Evolutionary conservation across 1,284 basidiomycete species (phyloP), one percentile per base, ranked within the genome.

Genomic region (Microbotryum lychnidis-dioicae): DNA sequence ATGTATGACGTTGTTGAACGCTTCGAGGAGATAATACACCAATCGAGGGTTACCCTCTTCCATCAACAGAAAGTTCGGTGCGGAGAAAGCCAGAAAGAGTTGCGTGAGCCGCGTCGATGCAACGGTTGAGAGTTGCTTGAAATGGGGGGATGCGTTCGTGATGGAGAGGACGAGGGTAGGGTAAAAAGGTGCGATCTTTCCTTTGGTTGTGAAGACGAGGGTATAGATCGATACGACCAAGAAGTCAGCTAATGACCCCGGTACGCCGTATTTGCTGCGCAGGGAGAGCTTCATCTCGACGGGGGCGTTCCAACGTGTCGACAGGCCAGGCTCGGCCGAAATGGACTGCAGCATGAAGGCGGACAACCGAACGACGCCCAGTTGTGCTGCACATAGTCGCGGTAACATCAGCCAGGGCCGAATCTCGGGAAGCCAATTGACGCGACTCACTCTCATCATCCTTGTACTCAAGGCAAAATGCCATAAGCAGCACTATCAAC

Each of bases 21-120:
- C 83, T 74, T 97, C 93, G 50, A 97, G 80, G 81, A 89, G 90
- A 69, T 21, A 94, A 76, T 89, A 97, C 33, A 96, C 79, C 27
- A 97, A 77, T 55, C 93, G 79, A 3, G 94, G 94, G 74, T 97
- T 89, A 7, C 91, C 89, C 75, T 97, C 92, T 67, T 97, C 92
- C 1, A 89, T 86, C 31, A 98, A 78, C 46, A 98, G 77, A 76
- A 97, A 97, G 8, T 84, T 78, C 0, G 94, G 89, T 63, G 86
- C 87, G 1, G 90, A 85, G 73, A 97, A 94, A 0, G 91, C 88
- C 45, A 83, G 84, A 76, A 97, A 89, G 8, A 97, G 81, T 72
- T 93, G 89, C 42, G 92, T 75, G 8, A 98, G 80, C 10, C 89
- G 82, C 3, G 87, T 86, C 3, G 91, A 87, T 5, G 91, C 84